Evolutionary conservation across 1,139 yeast genomes (phyloP), one percentile per base, ranked within the genome.

Genomic region (Kluyveromyces sp.): DNA sequence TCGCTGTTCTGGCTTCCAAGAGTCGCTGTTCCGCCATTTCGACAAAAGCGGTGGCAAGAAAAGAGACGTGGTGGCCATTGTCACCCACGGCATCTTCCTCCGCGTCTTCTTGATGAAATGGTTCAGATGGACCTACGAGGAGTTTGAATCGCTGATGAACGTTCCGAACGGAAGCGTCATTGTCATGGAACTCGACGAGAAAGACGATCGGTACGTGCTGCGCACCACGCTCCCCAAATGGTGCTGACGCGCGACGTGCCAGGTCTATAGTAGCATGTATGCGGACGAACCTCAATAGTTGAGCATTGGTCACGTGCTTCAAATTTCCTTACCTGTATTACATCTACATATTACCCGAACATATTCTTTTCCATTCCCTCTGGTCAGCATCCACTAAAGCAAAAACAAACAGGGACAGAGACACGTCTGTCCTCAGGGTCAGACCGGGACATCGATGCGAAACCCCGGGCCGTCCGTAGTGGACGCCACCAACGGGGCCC

Each of bases 61-160:
- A 46, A 48, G 62, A 39, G 64, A 60, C 43, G 81, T 87, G 15
- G 71, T 87, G 39, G 89, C 88, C 1, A 67, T 88, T 41, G 96
- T 88, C 31, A 83, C 95, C 2, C 96, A 88, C 61, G 96, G 96
- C 7, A 85, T 88, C 16, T 87, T 95, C 94, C 85, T 94, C 3
- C 69, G 96, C 37, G 96, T 87, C 12, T 88, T 88, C 56, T 63
- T 88, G 39, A 87, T 88, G 92, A 84, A 87, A 57, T 82, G 96
- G 96, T 88, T 80, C 60, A 69, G 95, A 45, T 88, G 96, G 96
- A 74, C 83, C 2, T 89, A 83, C 58, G 96, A 88, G 61, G 80
- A 82, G 63, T 88, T 87, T 64, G 96, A 88, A 64, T 73, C 81
- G 36, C 70, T 88, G 51, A 74, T 82, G 46, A 88, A 88, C 60